A percentile compares a stretch with the other conserved stretches of the same genome.
phyloP scores from a whole-genome alignment of 75 land plant species.

The Picea sitchensis region DNA sequence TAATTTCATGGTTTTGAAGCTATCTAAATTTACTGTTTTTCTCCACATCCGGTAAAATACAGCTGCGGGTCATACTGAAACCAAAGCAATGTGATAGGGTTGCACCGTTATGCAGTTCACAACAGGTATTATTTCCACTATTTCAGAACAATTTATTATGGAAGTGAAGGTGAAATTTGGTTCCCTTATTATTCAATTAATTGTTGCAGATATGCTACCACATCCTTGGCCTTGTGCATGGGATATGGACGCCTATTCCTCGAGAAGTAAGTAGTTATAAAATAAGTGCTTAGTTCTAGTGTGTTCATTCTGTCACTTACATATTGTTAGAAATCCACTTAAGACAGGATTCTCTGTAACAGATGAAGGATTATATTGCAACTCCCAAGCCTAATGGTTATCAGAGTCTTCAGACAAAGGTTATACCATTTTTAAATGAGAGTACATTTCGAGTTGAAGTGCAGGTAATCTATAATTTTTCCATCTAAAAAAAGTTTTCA shows the following conservation, averaged over 20 bases:
- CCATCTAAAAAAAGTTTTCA: neutral
- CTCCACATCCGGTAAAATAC: neutral
- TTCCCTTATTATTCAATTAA: neutral
- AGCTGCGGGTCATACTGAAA: slow-evolving; percentile 83
- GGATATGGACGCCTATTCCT: slow-evolving; percentile 95
- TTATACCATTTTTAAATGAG: slow-evolving; percentile 93
- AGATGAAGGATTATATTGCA: slow-evolving; percentile 99
- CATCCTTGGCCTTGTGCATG: slow-evolving; percentile 96
- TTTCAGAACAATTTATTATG: neutral
- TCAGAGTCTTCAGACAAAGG: slow-evolving; percentile 93
- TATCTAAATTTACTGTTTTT: neutral
- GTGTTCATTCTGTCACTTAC: neutral
- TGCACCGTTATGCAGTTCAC: slow-evolving; percentile 70
- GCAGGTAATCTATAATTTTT: slow-evolving; percentile 51
- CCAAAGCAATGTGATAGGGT: slow-evolving; percentile 63
- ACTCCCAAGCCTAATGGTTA: slow-evolving; percentile 99
- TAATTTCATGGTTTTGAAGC: neutral
- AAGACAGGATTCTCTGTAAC: slow-evolving; percentile 7
- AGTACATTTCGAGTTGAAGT: slow-evolving; percentile 90
- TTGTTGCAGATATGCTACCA: slow-evolving; percentile 85
- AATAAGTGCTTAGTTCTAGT: neutral
- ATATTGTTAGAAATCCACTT: neutral
- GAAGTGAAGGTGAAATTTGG: neutral
- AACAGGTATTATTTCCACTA: slow-evolving; percentile 56
- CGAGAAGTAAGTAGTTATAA: slow-evolving; percentile 54